These are phyloP conservation scores for Kwoniella botswanensis DNA, from an alignment of 768 basidiomycete genomes.

Conservation along the genomic window DNA sequence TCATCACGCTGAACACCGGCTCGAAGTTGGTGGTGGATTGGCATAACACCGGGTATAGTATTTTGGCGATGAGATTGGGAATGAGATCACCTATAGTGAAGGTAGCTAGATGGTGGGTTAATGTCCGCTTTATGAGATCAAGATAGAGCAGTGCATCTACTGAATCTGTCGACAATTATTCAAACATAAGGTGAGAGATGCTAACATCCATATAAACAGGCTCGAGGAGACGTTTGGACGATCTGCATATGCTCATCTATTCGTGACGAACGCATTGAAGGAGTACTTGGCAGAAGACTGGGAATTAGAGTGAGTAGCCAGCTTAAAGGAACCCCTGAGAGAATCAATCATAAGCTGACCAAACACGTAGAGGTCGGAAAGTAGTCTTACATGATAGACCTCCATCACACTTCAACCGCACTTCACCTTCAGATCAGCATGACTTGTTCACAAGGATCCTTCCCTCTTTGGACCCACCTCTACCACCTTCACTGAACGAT, in stretches of 20 bases:
- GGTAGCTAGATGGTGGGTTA: constrained; percentile 72
- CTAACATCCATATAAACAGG: constrained; percentile 61
- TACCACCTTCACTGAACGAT: constrained; percentile 10
- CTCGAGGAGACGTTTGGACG: constrained; percentile 82
- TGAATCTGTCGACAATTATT: too few relatives aligned
- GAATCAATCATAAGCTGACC: background rate
- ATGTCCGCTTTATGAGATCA: background rate
- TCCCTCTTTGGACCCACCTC: background rate
- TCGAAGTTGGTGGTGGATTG: constrained; percentile 95
- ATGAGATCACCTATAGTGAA: constrained; percentile 70
- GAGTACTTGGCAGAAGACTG: constrained; percentile 73
- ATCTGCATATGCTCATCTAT: constrained; percentile 83
- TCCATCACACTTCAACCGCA: constrained; percentile 77
- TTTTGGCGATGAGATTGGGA: constrained; percentile 83
- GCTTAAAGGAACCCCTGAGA: background rate
- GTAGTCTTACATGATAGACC: constrained; percentile 87
- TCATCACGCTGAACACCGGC: constrained; percentile 70
- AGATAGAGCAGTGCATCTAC: too few relatives aligned
- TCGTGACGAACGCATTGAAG: constrained; percentile 88
- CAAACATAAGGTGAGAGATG: background rate
- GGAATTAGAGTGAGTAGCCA: constrained; percentile 70
- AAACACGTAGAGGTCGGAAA: constrained; percentile 70
- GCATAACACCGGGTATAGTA: constrained; percentile 97
- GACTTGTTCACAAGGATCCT: constrained; percentile 63
- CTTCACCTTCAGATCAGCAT: constrained; percentile 73